Percentiles rank a stretch among this genome's conserved stretches.
These are phyloP conservation scores for Mycena venus DNA, from an alignment of 768 basidiomycete genomes.

Conservation along the genomic window DNA sequence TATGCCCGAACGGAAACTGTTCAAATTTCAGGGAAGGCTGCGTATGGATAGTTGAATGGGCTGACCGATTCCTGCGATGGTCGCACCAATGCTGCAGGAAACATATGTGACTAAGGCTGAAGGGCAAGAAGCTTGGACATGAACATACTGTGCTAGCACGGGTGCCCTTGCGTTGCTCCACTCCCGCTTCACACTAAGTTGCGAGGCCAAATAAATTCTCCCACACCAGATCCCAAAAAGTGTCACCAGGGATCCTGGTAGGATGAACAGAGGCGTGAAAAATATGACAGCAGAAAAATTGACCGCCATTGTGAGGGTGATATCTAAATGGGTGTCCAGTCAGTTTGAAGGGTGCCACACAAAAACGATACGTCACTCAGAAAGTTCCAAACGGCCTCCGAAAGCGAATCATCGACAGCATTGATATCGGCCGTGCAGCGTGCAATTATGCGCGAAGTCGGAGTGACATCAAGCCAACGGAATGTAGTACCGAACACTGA, in stretches of 20 bases:
- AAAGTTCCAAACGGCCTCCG: constrained; percentile 39
- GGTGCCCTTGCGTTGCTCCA: constrained; percentile 57
- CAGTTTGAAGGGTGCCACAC: constrained; percentile 28
- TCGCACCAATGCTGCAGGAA: constrained; percentile 58
- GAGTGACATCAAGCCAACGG: constrained; percentile 66
- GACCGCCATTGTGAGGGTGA: constrained; percentile 49
- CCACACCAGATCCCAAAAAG: constrained; percentile 59
- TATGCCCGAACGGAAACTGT: constrained; percentile 60
- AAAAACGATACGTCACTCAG: constrained; percentile 35
- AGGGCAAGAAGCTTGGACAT: not conserved
- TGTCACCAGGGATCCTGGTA: constrained; percentile 58
- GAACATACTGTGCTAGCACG: constrained; percentile 55
- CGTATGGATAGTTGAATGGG: not conserved
- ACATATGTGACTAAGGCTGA: not conserved
- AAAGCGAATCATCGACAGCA: constrained; percentile 63
- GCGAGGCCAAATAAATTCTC: constrained; percentile 58
- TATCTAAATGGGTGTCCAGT: constrained; percentile 11
- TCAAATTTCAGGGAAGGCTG: not conserved
- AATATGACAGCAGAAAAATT: constrained; percentile 59
- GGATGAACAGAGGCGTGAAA: constrained; percentile 59
- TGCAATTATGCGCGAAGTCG: constrained; percentile 68
- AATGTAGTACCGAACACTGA: constrained; percentile 71
- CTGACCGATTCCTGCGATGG: constrained; percentile 69
- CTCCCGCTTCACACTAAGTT: constrained; percentile 63
- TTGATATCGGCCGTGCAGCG: constrained; percentile 78